phyloP scores from a whole-genome alignment of 805 yeast genomes.

The Monosporozyma servazzii region DNA sequence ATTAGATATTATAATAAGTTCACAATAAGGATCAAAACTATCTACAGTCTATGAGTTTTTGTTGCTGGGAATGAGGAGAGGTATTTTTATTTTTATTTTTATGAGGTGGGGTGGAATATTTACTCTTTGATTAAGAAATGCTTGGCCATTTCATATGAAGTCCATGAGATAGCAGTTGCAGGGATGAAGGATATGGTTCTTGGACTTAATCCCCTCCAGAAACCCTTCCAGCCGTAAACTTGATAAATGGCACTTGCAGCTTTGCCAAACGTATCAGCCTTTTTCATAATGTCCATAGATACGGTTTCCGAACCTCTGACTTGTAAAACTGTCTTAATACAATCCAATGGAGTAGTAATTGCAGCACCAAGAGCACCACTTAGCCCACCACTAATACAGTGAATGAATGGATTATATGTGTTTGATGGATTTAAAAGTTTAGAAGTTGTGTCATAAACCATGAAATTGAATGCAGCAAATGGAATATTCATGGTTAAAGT shows the following conservation, averaged over 20 bases:
- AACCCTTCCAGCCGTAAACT: slow-evolving; percentile 55
- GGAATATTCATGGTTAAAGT: slow-evolving; percentile 88
- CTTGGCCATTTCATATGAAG: slow-evolving; percentile 95
- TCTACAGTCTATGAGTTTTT: not conserved
- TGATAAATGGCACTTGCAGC: slow-evolving; percentile 63
- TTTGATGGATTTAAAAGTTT: slow-evolving; percentile 69
- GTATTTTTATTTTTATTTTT: too few relatives aligned
- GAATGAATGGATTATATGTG: slow-evolving; percentile 77
- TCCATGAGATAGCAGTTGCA: slow-evolving; percentile 94
- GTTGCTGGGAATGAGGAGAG: not conserved
- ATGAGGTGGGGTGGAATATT: not conserved
- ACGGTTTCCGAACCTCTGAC: slow-evolving; percentile 51
- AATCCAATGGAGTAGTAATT: slow-evolving; percentile 86
- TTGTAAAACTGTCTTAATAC: slow-evolving; percentile 84
- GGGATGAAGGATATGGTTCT: slow-evolving; percentile 90
- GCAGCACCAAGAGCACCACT: slow-evolving; percentile 97
- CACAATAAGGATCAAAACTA: not conserved
- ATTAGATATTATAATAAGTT: not conserved
- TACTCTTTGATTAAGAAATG: slow-evolving; percentile 23
- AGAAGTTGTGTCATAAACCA: slow-evolving; percentile 81
- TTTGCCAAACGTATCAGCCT: slow-evolving; percentile 54
- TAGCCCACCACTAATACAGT: slow-evolving; percentile 85
- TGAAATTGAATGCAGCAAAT: slow-evolving; percentile 88
- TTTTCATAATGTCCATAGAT: slow-evolving; percentile 33
- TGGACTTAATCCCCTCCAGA: slow-evolving; percentile 79